phyloP scores from a whole-genome alignment of 2,329 filamentous ascomycete species.

The Aspergillus sp. region DNA sequence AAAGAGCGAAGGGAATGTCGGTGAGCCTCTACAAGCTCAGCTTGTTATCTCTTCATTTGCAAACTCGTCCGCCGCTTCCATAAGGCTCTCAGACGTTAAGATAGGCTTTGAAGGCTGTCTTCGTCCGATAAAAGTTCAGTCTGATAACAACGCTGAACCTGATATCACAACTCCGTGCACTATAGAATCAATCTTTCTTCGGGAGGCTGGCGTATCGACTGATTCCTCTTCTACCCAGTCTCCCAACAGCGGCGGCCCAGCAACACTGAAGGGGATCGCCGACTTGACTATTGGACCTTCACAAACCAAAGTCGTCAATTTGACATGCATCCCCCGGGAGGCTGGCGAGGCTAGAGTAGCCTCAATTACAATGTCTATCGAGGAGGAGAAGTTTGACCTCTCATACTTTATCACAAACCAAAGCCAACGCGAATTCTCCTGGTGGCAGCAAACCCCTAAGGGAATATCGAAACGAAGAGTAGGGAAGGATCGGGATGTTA shows the following conservation, averaged over 20 bases:
- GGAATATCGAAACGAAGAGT: slow-evolving; percentile 31
- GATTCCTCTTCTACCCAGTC: slow-evolving; percentile 26
- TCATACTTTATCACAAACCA: slow-evolving; percentile 54
- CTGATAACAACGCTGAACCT: slow-evolving; percentile 21
- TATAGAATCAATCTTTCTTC: slow-evolving; percentile 28
- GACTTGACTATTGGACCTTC: slow-evolving; percentile 62
- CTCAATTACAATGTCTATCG: slow-evolving; percentile 57
- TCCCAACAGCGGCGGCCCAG: slow-evolving; percentile 25
- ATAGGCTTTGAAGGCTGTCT: slow-evolving; percentile 49
- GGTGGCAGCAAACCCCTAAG: slow-evolving; percentile 37
- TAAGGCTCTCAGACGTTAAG: slow-evolving; percentile 44
- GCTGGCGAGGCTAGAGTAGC: slow-evolving; percentile 67
- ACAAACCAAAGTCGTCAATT: slow-evolving; percentile 62
- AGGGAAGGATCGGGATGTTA: slow-evolving; percentile 42
- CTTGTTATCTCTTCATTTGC: slow-evolving; percentile 47
- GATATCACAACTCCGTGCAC: slow-evolving; percentile 16
- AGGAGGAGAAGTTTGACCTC: slow-evolving; percentile 60
- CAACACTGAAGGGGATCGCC: slow-evolving; percentile 48
- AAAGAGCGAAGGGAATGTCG: slow-evolving; percentile 51
- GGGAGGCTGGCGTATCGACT: slow-evolving; percentile 22
- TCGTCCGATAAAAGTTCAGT: slow-evolving; percentile 35
- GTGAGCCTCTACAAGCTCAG: slow-evolving; percentile 52
- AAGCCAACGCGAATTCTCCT: slow-evolving; percentile 25
- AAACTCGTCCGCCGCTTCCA: slow-evolving; percentile 38
- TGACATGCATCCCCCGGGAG: slow-evolving; percentile 70